Conservation (phyloP, 805 yeast genomes). For the Priceomyces medius region DNA sequence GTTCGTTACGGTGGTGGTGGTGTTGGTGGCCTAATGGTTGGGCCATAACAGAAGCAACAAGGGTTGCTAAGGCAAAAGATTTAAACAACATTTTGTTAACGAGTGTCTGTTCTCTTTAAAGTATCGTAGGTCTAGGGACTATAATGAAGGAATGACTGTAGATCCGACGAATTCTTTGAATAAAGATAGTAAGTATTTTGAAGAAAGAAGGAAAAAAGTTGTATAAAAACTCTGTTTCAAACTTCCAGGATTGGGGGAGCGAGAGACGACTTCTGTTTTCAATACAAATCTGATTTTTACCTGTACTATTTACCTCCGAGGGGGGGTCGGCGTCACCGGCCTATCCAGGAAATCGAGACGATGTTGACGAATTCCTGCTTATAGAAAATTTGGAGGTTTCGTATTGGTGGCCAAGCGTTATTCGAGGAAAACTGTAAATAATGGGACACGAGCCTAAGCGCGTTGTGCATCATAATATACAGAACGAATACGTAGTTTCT, state of each 20-base stretch:
- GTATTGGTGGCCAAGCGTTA: no score
- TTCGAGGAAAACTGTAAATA: background rate
- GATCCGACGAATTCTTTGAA: slow-evolving; percentile 11
- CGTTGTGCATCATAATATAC: background rate
- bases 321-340: no score
- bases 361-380: slow-evolving; percentile 6
- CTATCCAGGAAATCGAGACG: slow-evolving; percentile 1
- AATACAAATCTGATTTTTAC: background rate
- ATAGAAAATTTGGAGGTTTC: background rate
- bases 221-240: slow-evolving; percentile 1
- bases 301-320: slow-evolving; percentile 3
- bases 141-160: slow-evolving; percentile 38
- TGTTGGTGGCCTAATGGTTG: slow-evolving; percentile 61
- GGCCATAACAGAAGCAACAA: slow-evolving; percentile 52
- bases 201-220: background rate
- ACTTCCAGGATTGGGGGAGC: background rate
- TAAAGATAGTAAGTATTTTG: background rate
- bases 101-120: slow-evolving; percentile 6
- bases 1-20: slow-evolving; percentile 50
- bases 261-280: background rate
- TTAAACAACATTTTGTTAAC: slow-evolving; percentile 45
- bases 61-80: slow-evolving; percentile 46
- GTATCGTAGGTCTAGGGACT: slow-evolving; percentile 26
- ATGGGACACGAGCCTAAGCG: slow-evolving; percentile 1
- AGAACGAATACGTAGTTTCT: background rate